Evolutionary conservation across 345 rosid genomes (phyloP).

Genomic region (Litchi chinensis): DNA sequence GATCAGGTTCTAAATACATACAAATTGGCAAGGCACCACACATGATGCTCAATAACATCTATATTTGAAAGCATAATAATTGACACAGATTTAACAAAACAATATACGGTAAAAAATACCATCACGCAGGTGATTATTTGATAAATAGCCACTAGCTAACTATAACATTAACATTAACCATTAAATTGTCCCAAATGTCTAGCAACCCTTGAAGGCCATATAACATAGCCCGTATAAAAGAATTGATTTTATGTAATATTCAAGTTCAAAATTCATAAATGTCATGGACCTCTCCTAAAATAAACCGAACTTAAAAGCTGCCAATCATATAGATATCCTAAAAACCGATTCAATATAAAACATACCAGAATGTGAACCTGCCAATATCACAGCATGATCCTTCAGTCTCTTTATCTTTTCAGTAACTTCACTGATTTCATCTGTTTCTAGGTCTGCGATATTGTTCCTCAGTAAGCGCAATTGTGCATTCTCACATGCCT

Average conservation of each 20-base stretch:
- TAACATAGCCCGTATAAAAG: not conserved
- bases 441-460: conserved; percentile 19
- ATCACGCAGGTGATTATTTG: not conserved
- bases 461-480: conserved; percentile 40
- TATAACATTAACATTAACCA: not conserved
- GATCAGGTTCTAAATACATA: not conserved
- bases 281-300: not conserved
- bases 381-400: conserved; percentile 43
- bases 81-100: not conserved
- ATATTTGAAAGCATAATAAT: not conserved
- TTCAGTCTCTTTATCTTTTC: conserved; percentile 49
- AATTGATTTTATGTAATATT: not conserved
- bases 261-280: not conserved
- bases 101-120: not conserved
- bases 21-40: no score
- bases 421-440: conserved; percentile 27
- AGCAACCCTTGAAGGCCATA: not conserved
- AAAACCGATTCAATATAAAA: not conserved
- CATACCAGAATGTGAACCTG: conserved; percentile 68
- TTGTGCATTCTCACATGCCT: conserved; percentile 74
- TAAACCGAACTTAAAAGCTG: not conserved
- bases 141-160: not conserved
- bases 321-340: not conserved
- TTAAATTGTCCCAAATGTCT: not conserved
- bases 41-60: not conserved